Evolutionary conservation across 2,329 filamentous ascomycete genomes (phyloP), one percentile per base, ranked within the genome.

Genomic region (Fusarium bulbicola): DNA sequence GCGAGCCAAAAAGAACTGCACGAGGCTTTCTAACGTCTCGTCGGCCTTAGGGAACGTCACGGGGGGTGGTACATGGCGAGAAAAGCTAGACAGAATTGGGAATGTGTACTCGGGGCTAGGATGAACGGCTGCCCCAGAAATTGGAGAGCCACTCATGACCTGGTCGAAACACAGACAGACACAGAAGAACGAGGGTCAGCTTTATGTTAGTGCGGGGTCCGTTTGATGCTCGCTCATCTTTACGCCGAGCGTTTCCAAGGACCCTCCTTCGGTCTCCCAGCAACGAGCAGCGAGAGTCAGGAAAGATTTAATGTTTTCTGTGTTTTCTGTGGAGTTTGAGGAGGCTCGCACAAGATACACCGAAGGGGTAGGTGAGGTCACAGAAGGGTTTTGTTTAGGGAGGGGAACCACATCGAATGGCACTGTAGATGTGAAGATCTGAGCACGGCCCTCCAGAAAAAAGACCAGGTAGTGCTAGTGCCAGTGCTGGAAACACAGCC

Each of bases 41-140:
- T 74, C 76, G 76, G 76, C 66, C 73, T 63, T 66, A 74, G 70
- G 73, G 74, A 77, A 66, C 71, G 68, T 77, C 74, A 74, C 68
- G 65, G 70, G 72, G 61, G 53, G 46, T 42, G 24, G 32, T 56
- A 53, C 57, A 56, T 37, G 14, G 34, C 18, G 40, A 53, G 42
- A 24, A 12, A 40, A 50, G n/a, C 59, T 74, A 72, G 59, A 58
- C 20, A 59, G 28, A 6, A 57, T 59, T 52, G 21, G 65, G 65
- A 46, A 58, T 24, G n/a, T 32, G 21, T 18, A 59, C 36, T 42
- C 57, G 52, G 50, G 57, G 50, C 71, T 74, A 74, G 71, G 71
- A 50, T 74, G 70, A 73, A 68, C 66, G 70, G 71, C 66, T 71
- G 59, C 70, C 70, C 70, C 63, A 60, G 59, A 39, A 74, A 61